phyloP scores from a whole-genome alignment of 805 yeast species.

The Candida glaebosa region DNA sequence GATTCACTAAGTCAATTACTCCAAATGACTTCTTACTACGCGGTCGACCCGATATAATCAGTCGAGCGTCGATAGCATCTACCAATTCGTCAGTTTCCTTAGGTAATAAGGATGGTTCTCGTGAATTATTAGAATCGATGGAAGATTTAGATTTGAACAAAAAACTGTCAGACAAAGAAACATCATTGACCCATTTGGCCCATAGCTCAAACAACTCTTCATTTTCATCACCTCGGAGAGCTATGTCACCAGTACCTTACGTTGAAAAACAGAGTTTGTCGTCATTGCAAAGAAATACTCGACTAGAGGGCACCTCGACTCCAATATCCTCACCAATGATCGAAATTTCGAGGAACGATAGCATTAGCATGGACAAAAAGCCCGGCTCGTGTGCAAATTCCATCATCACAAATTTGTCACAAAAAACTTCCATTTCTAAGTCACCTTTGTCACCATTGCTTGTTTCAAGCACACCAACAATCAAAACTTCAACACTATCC shows the following conservation, averaged over 20 bases:
- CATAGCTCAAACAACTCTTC: slow-evolving; percentile 19
- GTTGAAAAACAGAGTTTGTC: slow-evolving; percentile 52
- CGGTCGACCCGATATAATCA: slow-evolving; percentile 16
- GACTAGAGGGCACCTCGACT: slow-evolving; percentile 19
- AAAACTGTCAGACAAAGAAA: slow-evolving; percentile 16
- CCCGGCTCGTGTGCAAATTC: slow-evolving; percentile 17
- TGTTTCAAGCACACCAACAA: slow-evolving; percentile 57
- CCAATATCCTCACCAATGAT: slow-evolving; percentile 61
- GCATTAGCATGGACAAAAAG: slow-evolving; percentile 9
- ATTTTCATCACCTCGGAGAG: slow-evolving; percentile 53
- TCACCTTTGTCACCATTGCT: slow-evolving; percentile 80
- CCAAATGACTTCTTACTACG: slow-evolving; percentile 42
- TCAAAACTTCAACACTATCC: slow-evolving; percentile 53
- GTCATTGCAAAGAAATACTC: slow-evolving; percentile 53
- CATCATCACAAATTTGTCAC: slow-evolving; percentile 1
- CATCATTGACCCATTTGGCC: background rate
- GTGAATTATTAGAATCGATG: slow-evolving; percentile 22
- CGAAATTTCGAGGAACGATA: slow-evolving; percentile 1
- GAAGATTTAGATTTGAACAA: slow-evolving; percentile 26
- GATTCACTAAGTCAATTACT: slow-evolving; percentile 31
- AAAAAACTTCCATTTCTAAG: slow-evolving; percentile 21
- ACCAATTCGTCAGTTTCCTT: slow-evolving; percentile 5
- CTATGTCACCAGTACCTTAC: slow-evolving; percentile 51
- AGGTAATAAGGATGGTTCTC: slow-evolving; percentile 12
- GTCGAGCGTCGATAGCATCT: slow-evolving; percentile 18